Conservation (phyloP, 1,284 basidiomycete genomes). For the Sphagnurus paluster region DNA sequence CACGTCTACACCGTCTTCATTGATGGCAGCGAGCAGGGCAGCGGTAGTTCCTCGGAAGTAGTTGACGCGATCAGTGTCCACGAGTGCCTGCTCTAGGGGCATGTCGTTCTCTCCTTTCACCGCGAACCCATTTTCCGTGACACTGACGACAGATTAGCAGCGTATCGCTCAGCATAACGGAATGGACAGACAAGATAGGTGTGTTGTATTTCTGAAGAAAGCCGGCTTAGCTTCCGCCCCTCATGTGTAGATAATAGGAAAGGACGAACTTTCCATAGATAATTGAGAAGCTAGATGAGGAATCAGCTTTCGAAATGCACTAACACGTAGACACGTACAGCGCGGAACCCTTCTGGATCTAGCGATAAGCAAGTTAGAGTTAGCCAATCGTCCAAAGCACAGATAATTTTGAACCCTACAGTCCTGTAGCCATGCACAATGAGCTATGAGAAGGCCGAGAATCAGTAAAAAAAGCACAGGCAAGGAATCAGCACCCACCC, state of each 20-base stretch:
- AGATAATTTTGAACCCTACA: conserved; percentile 53
- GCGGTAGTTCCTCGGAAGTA: conserved; percentile 74
- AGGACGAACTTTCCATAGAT: conserved; percentile 59
- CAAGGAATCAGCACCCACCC: conserved; percentile 35
- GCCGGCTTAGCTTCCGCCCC: conserved; percentile 9
- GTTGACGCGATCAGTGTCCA: conserved; percentile 66
- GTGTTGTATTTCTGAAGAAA: conserved; percentile 58
- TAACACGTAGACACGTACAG: conserved; percentile 32
- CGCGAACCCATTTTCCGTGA: conserved; percentile 77
- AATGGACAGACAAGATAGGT: conserved; percentile 60
- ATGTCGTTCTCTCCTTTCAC: conserved; percentile 68
- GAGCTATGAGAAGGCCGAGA: conserved; percentile 36
- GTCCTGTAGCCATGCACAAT: conserved; percentile 70
- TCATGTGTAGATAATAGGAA: conserved; percentile 4
- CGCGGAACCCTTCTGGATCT: conserved; percentile 67
- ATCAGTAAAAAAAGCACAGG: conserved; percentile 2
- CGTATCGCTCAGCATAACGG: not conserved
- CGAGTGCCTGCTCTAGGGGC: conserved; percentile 56
- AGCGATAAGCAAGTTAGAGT: conserved; percentile 3
- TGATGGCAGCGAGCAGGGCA: conserved; percentile 58
- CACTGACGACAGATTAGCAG: conserved; percentile 31
- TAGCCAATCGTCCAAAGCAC: not conserved
- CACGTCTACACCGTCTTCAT: conserved; percentile 71
- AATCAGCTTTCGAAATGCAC: not conserved
- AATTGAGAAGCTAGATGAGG: conserved; percentile 57